phyloP scores from a whole-genome alignment of 2,329 filamentous ascomycete genomes.

The Zelopaecilomyces penicillatus region DNA sequence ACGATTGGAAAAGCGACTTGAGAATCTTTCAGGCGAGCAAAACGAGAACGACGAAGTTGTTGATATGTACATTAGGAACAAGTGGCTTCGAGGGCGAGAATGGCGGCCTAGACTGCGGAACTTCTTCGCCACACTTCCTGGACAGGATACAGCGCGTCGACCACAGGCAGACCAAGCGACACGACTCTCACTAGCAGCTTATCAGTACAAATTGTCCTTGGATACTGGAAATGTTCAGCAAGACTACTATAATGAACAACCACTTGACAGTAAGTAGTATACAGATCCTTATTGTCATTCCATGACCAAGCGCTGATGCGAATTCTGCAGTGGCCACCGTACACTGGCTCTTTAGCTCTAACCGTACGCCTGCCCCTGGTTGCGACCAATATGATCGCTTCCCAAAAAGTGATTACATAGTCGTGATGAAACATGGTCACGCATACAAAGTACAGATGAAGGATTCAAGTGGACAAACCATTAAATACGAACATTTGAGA shows the following conservation, averaged over 20 bases:
- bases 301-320: neutral
- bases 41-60: constrained; percentile 2
- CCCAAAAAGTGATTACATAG: constrained; percentile 5
- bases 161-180: constrained; percentile 1
- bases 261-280: constrained; percentile 1
- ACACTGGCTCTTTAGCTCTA: constrained; percentile 1
- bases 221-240: constrained; percentile 2
- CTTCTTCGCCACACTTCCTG: constrained; percentile 3
- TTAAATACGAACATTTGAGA: too few species aligned
- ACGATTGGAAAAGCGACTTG: neutral
- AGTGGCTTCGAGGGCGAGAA: constrained; percentile 4
- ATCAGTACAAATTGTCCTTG: neutral
- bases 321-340: neutral
- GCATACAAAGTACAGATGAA: too few species aligned
- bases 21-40: neutral
- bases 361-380: neutral
- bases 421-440: constrained; percentile 4
- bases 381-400: constrained; percentile 1
- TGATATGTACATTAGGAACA: constrained; percentile 5
- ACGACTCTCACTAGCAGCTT: neutral
- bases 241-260: constrained; percentile 2
- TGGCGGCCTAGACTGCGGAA: constrained; percentile 2
- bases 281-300: too few species aligned
- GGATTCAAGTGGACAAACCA: too few species aligned
- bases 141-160: neutral